Evolutionary conservation across 495 filamentous ascomycete genomes (phyloP), one percentile per base, ranked within the genome.

Genomic region (Monascus purpureus): DNA sequence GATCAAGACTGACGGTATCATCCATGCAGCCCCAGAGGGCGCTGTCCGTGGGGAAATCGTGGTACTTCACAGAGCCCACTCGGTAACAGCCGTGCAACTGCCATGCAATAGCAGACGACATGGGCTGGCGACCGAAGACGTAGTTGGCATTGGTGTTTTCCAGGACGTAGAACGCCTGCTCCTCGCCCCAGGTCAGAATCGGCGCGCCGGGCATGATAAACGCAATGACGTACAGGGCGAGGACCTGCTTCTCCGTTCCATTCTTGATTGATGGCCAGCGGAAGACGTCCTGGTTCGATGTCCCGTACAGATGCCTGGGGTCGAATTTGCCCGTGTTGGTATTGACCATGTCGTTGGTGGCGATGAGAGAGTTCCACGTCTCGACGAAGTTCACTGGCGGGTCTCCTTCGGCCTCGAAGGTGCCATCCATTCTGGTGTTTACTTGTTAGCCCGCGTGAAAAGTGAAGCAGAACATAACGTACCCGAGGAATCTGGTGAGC

Each of bases 261-360:
- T 67, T 57, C n/a, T 42, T 42, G 15, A 69, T 52, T 9, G 58
- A 57, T 9, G 65, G 65, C 65, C 64, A 69, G 6, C 61, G 48
- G 38, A 69, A 63, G 13, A 67, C 61, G 42, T 69, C 65, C 35
- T 69, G 65, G 38, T 68, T 69, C 16, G 63, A 58, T 11, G 47
- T 41, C 12, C 65, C 65, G 42, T 53, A 68, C 40, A 66, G 50
- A 37, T 69, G 62, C 11, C 62, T 47, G 3, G 64, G 64, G 35
- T 68, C 64, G 29, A 65, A 68, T 26, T 55, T 33, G 13, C 64
- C 63, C 13, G 58, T 68, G 42, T 63, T 61, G 1, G 59, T 46
- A 37, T 68, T 68, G 28, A 55, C 38, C 36, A 67, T 33, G 38
- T 68, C 63, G 28, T 67, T 63, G 6, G 57, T 55, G 18, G 40